Evolutionary conservation across 768 basidiomycete genomes (phyloP).

Genomic region (Boletus subcaerulescens): DNA sequence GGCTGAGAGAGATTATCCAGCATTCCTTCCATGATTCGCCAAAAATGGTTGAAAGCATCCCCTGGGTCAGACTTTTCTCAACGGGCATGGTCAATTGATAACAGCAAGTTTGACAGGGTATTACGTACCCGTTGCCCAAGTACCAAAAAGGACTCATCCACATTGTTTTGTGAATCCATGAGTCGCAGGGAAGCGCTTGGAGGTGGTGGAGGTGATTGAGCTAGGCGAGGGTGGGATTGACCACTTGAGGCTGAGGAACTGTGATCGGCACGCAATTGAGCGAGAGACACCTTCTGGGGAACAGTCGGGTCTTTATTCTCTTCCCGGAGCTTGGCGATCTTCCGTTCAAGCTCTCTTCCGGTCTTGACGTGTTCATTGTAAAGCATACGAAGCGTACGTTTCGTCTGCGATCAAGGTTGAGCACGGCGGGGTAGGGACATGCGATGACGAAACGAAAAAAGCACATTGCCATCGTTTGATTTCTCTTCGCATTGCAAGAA

Average conservation of each 20-base stretch:
- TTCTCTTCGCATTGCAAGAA: slow-evolving; percentile 72
- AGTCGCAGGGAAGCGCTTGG: slow-evolving; percentile 32
- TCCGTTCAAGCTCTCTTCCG: slow-evolving; percentile 67
- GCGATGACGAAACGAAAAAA: slow-evolving; percentile 13
- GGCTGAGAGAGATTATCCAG: slow-evolving; percentile 81
- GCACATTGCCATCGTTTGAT: slow-evolving; percentile 70
- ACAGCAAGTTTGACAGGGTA: not conserved
- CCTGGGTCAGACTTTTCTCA: slow-evolving; percentile 66
- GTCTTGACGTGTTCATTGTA: slow-evolving; percentile 72
- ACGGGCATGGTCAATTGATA: not conserved
- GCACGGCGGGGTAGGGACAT: not conserved
- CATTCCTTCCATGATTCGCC: slow-evolving; percentile 86
- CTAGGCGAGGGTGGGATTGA: slow-evolving; percentile 25
- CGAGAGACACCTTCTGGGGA: slow-evolving; percentile 53
- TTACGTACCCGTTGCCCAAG: slow-evolving; percentile 67
- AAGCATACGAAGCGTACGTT: slow-evolving; percentile 71
- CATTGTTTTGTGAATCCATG: slow-evolving; percentile 58
- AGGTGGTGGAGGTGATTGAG: slow-evolving; percentile 47
- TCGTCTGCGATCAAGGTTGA: slow-evolving; percentile 49
- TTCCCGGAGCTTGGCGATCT: slow-evolving; percentile 65
- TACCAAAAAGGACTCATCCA: slow-evolving; percentile 89
- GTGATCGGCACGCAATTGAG: slow-evolving; percentile 23
- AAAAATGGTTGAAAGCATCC: slow-evolving; percentile 87
- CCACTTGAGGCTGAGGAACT: slow-evolving; percentile 15
- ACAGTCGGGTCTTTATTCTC: slow-evolving; percentile 76